phyloP scores from a whole-genome alignment of 192 early-diverging fungal species.

The Gaertneriomyces semiglobifer region DNA sequence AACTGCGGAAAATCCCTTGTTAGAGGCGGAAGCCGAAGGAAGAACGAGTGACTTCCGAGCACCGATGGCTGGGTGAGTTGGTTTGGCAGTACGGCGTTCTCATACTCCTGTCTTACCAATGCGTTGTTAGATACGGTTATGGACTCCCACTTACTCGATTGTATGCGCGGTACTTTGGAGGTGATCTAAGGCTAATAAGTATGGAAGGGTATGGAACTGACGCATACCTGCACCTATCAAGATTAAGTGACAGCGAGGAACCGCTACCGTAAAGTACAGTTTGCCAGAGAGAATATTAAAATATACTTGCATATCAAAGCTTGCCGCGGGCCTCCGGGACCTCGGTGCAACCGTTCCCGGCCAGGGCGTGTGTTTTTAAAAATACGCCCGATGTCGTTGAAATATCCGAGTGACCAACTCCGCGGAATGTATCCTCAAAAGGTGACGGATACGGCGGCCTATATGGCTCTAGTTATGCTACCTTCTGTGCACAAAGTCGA shows the following conservation, averaged over 20 bases:
- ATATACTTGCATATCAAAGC: too few species aligned
- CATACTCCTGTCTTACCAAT: not conserved
- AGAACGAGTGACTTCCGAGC: constrained; percentile 43
- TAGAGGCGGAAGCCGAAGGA: constrained; percentile 24
- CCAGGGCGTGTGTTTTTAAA: too few species aligned
- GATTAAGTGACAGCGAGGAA: constrained; percentile 87
- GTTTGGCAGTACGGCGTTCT: not conserved
- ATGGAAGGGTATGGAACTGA: constrained; percentile 96
- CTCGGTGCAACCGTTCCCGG: too few species aligned
- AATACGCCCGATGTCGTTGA: too few species aligned
- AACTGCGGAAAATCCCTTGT: constrained; percentile 45
- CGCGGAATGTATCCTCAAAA: too few species aligned
- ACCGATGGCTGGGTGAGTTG: constrained; percentile 51
- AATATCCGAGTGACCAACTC: too few species aligned
- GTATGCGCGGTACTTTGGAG: constrained; percentile 96
- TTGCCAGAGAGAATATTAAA: too few species aligned
- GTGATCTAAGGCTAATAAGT: constrained; percentile 86
- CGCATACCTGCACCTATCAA: constrained; percentile 88
- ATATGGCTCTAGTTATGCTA: too few species aligned
- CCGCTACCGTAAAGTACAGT: constrained; percentile 43
- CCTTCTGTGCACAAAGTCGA: too few species aligned
- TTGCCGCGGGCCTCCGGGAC: too few species aligned
- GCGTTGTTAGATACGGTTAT: constrained; percentile 76
- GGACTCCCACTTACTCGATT: constrained; percentile 85
- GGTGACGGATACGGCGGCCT: too few species aligned